Evolutionary conservation across 768 basidiomycete genomes (phyloP).

Genomic region (Pholiota microspora): DNA sequence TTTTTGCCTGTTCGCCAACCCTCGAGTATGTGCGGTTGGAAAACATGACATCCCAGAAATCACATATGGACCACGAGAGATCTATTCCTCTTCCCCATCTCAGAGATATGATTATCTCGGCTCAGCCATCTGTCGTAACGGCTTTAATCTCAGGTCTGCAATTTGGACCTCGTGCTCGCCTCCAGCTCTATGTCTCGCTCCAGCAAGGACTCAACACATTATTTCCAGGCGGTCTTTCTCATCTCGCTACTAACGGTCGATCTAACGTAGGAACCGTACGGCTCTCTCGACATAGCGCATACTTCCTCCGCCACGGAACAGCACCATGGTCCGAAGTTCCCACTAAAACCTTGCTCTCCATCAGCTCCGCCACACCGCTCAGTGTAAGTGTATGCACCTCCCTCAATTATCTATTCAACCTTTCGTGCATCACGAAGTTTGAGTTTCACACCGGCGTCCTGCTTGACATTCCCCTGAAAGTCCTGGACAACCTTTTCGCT

Average conservation of each 20-base stretch:
- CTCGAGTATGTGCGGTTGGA: constrained; percentile 33
- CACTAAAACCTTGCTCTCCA: constrained; percentile 15
- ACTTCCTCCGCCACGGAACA: constrained; percentile 16
- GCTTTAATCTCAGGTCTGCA: constrained; percentile 24
- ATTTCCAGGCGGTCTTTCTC: constrained; percentile 26
- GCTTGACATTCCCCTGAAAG: constrained; percentile 19
- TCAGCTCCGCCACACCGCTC: constrained; percentile 25
- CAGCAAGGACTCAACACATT: constrained; percentile 25
- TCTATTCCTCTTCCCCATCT: constrained; percentile 23
- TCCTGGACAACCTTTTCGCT: constrained; percentile 20
- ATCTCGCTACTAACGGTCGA: constrained; percentile 3
- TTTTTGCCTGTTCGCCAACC: constrained; percentile 31
- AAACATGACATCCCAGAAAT: constrained; percentile 23
- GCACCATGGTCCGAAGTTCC: constrained; percentile 22
- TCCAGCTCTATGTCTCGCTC: constrained; percentile 27
- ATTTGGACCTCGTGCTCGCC: constrained; percentile 22
- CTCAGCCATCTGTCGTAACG: constrained; percentile 23
- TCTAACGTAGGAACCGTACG: constrained; percentile 14
- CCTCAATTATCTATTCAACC: constrained; percentile 18
- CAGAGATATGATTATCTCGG: constrained; percentile 28
- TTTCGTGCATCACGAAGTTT: constrained; percentile 25
- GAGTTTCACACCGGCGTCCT: constrained; percentile 31
- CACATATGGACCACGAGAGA: constrained; percentile 2
- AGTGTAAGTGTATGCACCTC: constrained; percentile 18
- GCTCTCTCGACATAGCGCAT: constrained; percentile 23